phyloP scores from a whole-genome alignment of 1,139 yeast species.

The Taphrina betulina region DNA sequence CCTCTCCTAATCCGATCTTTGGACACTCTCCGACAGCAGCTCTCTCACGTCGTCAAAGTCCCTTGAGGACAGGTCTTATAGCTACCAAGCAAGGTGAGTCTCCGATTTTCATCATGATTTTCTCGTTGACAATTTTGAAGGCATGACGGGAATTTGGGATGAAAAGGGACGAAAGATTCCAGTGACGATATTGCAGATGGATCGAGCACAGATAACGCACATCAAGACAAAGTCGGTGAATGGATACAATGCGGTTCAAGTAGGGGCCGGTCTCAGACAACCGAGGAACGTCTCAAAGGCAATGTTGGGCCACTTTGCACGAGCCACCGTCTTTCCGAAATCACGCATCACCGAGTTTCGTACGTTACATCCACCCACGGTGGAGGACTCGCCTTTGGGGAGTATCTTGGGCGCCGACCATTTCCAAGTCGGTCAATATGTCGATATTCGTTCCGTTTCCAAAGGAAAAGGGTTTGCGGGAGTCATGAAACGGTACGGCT shows the following conservation, averaged over 20 bases:
- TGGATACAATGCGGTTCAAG: conserved; percentile 81
- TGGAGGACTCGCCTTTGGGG: conserved; percentile 59
- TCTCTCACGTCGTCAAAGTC: conserved; percentile 38
- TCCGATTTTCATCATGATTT: too few species aligned
- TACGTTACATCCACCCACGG: conserved; percentile 40
- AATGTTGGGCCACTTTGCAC: conserved; percentile 73
- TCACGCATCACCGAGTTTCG: conserved; percentile 68
- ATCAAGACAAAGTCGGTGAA: conserved; percentile 65
- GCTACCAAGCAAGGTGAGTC: conserved; percentile 46
- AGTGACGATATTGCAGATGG: conserved; percentile 77
- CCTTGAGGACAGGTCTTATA: conserved; percentile 70
- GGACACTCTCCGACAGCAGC: conserved; percentile 46
- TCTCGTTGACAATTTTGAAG: conserved; percentile 53
- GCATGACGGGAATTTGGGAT: conserved; percentile 84
- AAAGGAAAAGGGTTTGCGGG: conserved; percentile 98
- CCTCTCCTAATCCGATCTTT: conserved; percentile 42
- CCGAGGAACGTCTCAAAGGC: conserved; percentile 62
- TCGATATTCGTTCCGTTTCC: conserved; percentile 73
- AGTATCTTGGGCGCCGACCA: conserved; percentile 78
- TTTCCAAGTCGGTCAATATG: conserved; percentile 77
- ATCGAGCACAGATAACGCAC: conserved; percentile 79
- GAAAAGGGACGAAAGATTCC: conserved; percentile 62
- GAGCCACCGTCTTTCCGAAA: conserved; percentile 85
- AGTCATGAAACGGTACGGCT: conserved; percentile 96
- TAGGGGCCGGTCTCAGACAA: conserved; percentile 78